Evolutionary conservation across 2,329 filamentous ascomycete species (phyloP).

Genomic region (Juglanconis sp.): DNA sequence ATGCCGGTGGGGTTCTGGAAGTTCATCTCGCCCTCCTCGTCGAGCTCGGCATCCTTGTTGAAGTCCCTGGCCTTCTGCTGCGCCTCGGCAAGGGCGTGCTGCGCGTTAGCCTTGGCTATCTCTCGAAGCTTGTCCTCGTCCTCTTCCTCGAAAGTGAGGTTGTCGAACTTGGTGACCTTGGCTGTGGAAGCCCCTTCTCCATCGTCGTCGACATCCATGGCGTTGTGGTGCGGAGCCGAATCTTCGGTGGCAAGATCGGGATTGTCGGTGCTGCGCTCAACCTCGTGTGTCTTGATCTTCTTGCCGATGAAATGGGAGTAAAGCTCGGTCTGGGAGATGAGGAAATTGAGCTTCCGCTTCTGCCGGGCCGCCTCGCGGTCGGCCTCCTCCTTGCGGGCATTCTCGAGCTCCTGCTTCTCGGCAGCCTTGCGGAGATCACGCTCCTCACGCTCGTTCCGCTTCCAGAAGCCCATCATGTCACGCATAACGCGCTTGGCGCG

Average conservation of each 20-base stretch:
- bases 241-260: conserved; percentile 61
- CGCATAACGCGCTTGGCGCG: conserved; percentile 97
- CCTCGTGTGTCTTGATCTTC: conserved; percentile 97
- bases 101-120: conserved; percentile 91
- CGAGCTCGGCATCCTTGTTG: conserved; percentile 70
- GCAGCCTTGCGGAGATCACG: conserved; percentile 90
- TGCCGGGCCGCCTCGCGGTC: conserved; percentile 96
- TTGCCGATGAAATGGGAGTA: conserved; percentile 99
- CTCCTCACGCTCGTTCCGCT: conserved; percentile 96
- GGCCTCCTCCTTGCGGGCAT: conserved; percentile 92
- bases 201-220: conserved; percentile 48
- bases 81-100: conserved; percentile 91
- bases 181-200: conserved; percentile 49
- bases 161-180: conserved; percentile 91
- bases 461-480: conserved; percentile 99
- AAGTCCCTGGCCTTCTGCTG: conserved; percentile 91
- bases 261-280: conserved; percentile 85
- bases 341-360: conserved; percentile 98
- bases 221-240: conserved; percentile 35
- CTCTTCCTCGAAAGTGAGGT: conserved; percentile 92
- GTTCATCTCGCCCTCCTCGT: conserved; percentile 97
- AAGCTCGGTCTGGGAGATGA: conserved; percentile 96
- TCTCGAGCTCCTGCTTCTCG: conserved; percentile 93
- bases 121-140: conserved; percentile 78
- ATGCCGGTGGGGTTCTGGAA: conserved; percentile 98